A percentile compares a stretch with the other conserved stretches of the same genome.
Conservation (phyloP, 345 rosid genomes). For the Citrus australasica region DNA sequence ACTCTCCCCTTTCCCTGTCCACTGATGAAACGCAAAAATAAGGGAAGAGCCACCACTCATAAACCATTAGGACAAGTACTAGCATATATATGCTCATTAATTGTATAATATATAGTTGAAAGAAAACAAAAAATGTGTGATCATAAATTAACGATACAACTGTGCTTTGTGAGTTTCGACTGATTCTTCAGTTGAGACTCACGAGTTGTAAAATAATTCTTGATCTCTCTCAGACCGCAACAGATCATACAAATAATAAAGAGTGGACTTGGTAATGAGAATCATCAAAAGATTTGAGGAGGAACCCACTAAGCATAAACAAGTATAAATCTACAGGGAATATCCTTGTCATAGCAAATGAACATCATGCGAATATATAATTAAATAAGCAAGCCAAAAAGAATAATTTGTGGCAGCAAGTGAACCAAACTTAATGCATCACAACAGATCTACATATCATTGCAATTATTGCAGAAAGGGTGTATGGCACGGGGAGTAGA, state of each 20-base stretch:
- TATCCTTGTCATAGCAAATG: conserved; percentile 12
- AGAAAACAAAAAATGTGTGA: background rate
- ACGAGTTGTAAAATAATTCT: background rate
- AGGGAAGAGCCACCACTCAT: background rate
- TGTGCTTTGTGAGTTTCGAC: background rate
- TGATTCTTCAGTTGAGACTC: background rate
- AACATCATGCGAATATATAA: conserved; percentile 4
- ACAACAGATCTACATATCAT: conserved; percentile 2
- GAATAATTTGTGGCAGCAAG: conserved; percentile 12
- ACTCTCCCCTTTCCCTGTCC: background rate
- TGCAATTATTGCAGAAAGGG: conserved; percentile 18
- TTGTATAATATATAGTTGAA: background rate
- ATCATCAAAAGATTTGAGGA: background rate
- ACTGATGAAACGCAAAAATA: background rate
- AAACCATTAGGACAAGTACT: background rate
- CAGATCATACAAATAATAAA: background rate
- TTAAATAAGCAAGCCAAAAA: conserved; percentile 12
- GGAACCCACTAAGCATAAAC: conserved; percentile 12
- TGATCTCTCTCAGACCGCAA: background rate
- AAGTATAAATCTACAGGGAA: conserved; percentile 6
- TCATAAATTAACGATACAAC: background rate
- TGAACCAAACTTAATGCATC: conserved; percentile 4
- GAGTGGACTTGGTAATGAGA: conserved; percentile 3
- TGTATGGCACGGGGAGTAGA: too few relatives aligned
- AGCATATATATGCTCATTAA: background rate